These are phyloP conservation scores for Kurtzmaniella natalensis DNA, from an alignment of 1,139 yeast genomes.

Conservation along the genomic window DNA sequence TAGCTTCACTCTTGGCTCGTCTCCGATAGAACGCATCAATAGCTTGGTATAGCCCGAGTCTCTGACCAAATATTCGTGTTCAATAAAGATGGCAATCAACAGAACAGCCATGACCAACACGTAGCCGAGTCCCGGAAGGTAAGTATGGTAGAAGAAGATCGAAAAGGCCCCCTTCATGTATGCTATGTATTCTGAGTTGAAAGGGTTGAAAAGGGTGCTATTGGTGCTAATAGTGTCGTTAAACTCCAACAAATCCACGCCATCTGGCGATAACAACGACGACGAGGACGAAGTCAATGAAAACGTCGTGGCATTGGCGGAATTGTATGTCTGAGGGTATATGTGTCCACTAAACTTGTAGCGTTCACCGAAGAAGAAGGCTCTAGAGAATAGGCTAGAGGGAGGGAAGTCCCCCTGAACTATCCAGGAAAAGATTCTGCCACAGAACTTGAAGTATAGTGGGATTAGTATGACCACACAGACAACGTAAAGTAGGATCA, in stretches of 20 bases:
- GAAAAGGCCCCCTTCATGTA: slow-evolving; percentile 5
- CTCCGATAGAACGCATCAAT: slow-evolving; percentile 53
- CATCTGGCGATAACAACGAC: too few relatives aligned
- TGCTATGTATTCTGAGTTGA: too few relatives aligned
- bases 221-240: too few relatives aligned
- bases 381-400: slow-evolving; percentile 29
- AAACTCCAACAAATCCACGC: too few relatives aligned
- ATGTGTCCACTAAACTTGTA: too few relatives aligned
- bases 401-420: slow-evolving; percentile 49
- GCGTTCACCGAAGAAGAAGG: slow-evolving; percentile 51
- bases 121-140: slow-evolving; percentile 38
- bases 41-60: slow-evolving; percentile 64
- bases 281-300: too few relatives aligned
- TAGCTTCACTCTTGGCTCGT: slow-evolving; percentile 44
- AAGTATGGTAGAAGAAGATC: slow-evolving; percentile 31
- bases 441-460: slow-evolving; percentile 49
- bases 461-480: slow-evolving; percentile 54
- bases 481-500: slow-evolving; percentile 30
- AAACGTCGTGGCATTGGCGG: too few relatives aligned
- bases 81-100: slow-evolving; percentile 48
- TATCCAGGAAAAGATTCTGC: slow-evolving; percentile 50
- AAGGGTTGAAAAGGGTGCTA: too few relatives aligned
- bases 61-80: slow-evolving; percentile 68
- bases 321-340: too few relatives aligned
- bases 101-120: slow-evolving; percentile 35